Evolutionary conservation across 2,329 filamentous ascomycete species (phyloP), one percentile per base, ranked within the genome.

Genomic region (Fusarium pininemorale): DNA sequence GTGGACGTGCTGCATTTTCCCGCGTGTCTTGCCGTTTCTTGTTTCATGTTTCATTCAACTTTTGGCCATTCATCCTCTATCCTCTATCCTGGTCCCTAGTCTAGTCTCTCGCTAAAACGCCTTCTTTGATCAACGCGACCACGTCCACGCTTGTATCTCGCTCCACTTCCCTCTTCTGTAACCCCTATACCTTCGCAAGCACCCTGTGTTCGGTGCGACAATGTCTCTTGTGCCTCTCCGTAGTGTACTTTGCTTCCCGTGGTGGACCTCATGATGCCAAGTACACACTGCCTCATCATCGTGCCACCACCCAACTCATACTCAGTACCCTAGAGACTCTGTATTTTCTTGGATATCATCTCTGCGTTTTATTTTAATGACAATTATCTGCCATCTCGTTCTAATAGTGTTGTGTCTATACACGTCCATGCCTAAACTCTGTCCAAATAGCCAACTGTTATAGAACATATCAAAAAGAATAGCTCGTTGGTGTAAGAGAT

Each of bases 1-100:
- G 48, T 73, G 70, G 70, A 57, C 53, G 37, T 39, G 30, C 32
- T 66, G 64, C 38, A 58, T 67, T 48, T 53, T 59, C 24, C 37
- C 59, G 51, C 56, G 51, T 24, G 44, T 60, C 62, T 75, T 63
- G 54, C 60, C 70, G 61, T 57, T 73, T 75, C 57, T 64, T 75
- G 72, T 75, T 75, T 75, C 72, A 75, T 62, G 72, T 74, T 73
- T 70, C 72, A 73, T 35, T 63, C 47, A 44, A 59, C 37, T 14
- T 28, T 55, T 54, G 50, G 53, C 55, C 48, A 71, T 61, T 67
- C 53, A 73, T 58, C 63, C 53, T 64, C 71, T 59, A 74, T 69
- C 69, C 69, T 32, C 45, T 62, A 61, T 67, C 61, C 41, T 69
- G 45, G 62, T 37, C 55, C 28, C 30, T 37, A 26, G 51, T 47